These are phyloP conservation scores for Oxytropis ochrocephala DNA, from an alignment of 306 rosid species.

Conservation along the genomic window DNA sequence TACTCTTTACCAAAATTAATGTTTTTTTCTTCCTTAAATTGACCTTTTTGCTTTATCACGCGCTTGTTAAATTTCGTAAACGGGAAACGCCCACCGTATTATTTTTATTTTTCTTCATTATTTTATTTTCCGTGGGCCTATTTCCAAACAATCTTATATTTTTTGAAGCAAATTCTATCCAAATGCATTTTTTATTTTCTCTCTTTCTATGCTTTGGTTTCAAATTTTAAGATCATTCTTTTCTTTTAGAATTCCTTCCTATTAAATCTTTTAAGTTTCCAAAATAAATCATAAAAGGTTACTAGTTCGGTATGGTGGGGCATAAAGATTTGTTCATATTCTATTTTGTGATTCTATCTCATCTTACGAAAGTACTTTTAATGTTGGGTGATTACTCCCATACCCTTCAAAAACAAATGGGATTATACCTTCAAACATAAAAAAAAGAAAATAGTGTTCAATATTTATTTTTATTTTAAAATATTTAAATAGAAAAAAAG, in stretches of 20 bases:
- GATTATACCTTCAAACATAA: too few relatives aligned
- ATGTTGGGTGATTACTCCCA: too few relatives aligned
- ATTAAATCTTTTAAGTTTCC: not conserved
- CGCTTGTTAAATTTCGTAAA: not conserved
- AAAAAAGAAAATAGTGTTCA: too few relatives aligned
- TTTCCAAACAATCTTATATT: not conserved
- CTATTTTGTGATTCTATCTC: slow-evolving; percentile 19
- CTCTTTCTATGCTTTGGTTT: not conserved
- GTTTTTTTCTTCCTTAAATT: not conserved
- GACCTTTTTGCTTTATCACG: not conserved
- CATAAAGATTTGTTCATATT: slow-evolving; percentile 16
- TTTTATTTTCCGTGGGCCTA: not conserved
- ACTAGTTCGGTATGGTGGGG: slow-evolving; percentile 13
- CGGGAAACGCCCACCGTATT: not conserved
- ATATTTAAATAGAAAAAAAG: too few relatives aligned
- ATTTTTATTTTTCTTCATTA: not conserved
- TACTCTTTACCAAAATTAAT: not conserved
- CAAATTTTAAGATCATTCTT: not conserved
- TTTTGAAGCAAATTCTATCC: not conserved
- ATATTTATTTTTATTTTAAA: too few relatives aligned
- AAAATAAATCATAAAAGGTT: not conserved
- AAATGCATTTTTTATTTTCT: not conserved
- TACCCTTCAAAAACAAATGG: too few relatives aligned
- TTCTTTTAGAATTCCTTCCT: not conserved
- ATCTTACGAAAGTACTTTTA: slow-evolving; percentile 10